These are phyloP conservation scores for Begonia masoniana DNA, from an alignment of 306 rosid genomes.

Conservation along the genomic window DNA sequence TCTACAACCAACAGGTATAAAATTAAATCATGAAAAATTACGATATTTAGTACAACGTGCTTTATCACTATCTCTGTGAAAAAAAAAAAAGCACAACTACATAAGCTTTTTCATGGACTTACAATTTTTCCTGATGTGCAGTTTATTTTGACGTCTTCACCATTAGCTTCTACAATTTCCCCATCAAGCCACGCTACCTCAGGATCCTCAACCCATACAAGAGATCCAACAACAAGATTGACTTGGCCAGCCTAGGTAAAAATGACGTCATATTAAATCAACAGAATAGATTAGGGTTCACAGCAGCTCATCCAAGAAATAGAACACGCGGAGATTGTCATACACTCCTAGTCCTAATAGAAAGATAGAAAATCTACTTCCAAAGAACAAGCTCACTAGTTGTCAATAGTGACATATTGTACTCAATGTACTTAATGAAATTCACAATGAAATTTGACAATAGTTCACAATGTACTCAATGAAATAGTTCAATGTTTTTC, in stretches of 20 bases:
- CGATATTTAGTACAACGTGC: too few species aligned
- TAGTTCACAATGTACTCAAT: neutral
- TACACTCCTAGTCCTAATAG: too few species aligned
- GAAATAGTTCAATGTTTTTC: neutral
- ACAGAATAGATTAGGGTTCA: constrained; percentile 1
- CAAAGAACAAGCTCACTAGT: too few species aligned
- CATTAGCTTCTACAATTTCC: constrained; percentile 45
- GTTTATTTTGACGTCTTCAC: constrained; percentile 28
- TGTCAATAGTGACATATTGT: too few species aligned
- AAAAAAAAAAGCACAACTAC: neutral
- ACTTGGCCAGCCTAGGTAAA: constrained; percentile 45
- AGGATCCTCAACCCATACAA: constrained; percentile 66
- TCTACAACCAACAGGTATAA: constrained; percentile 24
- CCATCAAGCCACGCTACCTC: constrained; percentile 77
- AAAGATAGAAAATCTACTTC: too few species aligned
- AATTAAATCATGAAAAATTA: neutral
- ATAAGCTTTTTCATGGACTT: constrained; percentile 9
- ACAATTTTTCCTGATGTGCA: constrained; percentile 48
- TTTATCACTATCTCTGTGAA: too few species aligned
- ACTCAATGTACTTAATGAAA: neutral
- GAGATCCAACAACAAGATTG: constrained; percentile 46
- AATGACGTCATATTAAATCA: constrained; percentile 14
- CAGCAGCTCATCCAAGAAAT: neutral
- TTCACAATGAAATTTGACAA: neutral
- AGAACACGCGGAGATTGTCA: neutral